Conservation (phyloP, 768 basidiomycete species). For the Mycena rebaudengoi region DNA sequence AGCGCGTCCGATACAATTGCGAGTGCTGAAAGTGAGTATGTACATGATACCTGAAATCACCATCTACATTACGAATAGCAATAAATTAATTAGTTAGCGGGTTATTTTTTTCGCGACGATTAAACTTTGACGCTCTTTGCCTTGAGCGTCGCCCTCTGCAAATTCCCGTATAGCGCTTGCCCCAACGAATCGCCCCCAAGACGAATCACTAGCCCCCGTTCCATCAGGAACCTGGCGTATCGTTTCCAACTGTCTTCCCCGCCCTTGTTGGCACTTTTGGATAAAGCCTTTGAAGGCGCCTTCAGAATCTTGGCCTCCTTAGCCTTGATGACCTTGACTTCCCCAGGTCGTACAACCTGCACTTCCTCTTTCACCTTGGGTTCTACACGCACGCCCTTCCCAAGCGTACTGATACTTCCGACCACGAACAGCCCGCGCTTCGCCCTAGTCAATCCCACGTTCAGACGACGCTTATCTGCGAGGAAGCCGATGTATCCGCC, state of each 20-base stretch:
- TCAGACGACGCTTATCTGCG: constrained; percentile 84
- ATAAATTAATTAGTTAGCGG: no score
- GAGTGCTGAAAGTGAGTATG: no score
- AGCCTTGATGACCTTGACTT: constrained; percentile 21
- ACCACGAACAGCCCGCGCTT: constrained; percentile 86
- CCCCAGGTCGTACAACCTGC: constrained; percentile 20
- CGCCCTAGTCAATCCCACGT: constrained; percentile 91
- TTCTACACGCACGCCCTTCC: constrained; percentile 48
- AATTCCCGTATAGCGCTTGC: constrained; percentile 51
- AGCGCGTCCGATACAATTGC: no score
- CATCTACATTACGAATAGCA: no score
- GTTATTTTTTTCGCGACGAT: no score
- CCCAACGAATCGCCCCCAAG: constrained; percentile 53
- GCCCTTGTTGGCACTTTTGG: constrained; percentile 50
- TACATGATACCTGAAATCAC: no score
- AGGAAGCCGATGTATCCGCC: constrained; percentile 87
- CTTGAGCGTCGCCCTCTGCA: constrained; percentile 30
- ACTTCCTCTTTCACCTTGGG: constrained; percentile 16
- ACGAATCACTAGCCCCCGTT: constrained; percentile 60
- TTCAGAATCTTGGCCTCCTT: constrained; percentile 22
- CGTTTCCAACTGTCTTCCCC: constrained; percentile 68
- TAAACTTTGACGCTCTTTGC: no score
- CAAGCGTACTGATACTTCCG: constrained; percentile 75
- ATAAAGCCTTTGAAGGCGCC: constrained; percentile 26
- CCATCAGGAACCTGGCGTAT: constrained; percentile 64